phyloP scores from a whole-genome alignment of 176 grass and related monocot species.

The Triticum turgidum region DNA sequence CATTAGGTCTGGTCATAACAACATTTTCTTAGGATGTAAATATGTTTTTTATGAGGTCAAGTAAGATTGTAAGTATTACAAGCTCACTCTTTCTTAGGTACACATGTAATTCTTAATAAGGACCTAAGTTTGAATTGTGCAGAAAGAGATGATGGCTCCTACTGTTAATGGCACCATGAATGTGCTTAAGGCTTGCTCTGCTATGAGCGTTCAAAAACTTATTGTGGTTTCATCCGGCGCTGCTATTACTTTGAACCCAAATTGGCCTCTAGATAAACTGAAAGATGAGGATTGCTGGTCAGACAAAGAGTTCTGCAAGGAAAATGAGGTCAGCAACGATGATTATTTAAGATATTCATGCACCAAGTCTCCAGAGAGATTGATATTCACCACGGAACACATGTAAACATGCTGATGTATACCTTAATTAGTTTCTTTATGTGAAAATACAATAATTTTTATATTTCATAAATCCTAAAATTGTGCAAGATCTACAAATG shows the following conservation, averaged over 20 bases:
- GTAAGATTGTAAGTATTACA: too few relatives aligned
- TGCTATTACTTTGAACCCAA: constrained; percentile 14
- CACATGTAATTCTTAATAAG: background rate
- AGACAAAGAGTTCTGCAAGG: constrained; percentile 23
- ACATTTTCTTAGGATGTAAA: background rate
- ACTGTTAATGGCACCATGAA: constrained; percentile 31
- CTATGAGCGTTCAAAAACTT: background rate
- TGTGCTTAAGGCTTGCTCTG: constrained; percentile 24
- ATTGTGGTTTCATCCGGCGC: constrained; percentile 30
- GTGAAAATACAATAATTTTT: background rate
- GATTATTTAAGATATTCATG: background rate
- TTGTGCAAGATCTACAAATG: background rate
- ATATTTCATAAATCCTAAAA: background rate
- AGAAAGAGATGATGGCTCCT: constrained; percentile 26
- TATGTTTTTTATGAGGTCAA: background rate
- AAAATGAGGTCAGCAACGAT: constrained; percentile 16
- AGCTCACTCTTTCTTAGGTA: too few relatives aligned
- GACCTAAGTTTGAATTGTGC: background rate
- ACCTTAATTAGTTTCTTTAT: background rate
- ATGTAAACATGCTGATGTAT: background rate
- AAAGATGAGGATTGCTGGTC: constrained; percentile 32
- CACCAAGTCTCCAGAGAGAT: background rate
- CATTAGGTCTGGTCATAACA: background rate
- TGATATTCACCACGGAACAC: background rate
- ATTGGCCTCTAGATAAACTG: constrained; percentile 18